Conservation (phyloP, 768 basidiomycete species). For the Aureoboletus auriporus region DNA sequence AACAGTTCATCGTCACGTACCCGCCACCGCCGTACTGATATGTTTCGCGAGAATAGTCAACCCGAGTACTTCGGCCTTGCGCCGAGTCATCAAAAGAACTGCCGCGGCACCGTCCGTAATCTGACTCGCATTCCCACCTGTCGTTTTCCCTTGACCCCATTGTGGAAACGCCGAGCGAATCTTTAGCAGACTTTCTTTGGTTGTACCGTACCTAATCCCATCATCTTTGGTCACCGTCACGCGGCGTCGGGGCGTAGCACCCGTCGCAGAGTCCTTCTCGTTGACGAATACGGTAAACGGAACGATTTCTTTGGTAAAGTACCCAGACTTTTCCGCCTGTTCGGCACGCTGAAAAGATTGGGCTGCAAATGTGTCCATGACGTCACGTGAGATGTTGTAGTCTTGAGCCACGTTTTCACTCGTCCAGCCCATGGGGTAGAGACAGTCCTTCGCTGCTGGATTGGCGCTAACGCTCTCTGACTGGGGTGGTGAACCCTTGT, state of each 20-base stretch:
- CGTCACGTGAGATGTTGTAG: constrained; percentile 65
- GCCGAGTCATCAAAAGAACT: constrained; percentile 74
- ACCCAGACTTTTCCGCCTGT: constrained; percentile 61
- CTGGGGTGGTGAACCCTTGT: constrained; percentile 54
- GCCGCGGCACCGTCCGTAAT: constrained; percentile 84
- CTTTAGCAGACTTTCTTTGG: constrained; percentile 57
- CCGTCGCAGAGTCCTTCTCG: constrained; percentile 56
- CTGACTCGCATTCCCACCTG: constrained; percentile 85
- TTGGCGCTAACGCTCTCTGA: constrained; percentile 60
- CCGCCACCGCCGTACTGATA: constrained; percentile 66
- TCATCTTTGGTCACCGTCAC: constrained; percentile 70
- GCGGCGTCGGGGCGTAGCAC: constrained; percentile 36
- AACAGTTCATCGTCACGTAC: constrained; percentile 29
- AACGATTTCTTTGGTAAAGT: constrained; percentile 67
- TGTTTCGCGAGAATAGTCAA: constrained; percentile 75
- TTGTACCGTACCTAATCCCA: constrained; percentile 74
- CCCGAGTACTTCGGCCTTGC: constrained; percentile 73
- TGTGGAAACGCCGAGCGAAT: constrained; percentile 78
- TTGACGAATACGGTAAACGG: constrained; percentile 67
- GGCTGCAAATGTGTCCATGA: constrained; percentile 75
- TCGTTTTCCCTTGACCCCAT: constrained; percentile 70
- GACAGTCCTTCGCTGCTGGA: constrained; percentile 54
- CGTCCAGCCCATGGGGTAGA: constrained; percentile 85
- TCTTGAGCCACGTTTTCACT: constrained; percentile 81
- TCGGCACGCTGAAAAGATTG: constrained; percentile 77